A percentile compares a stretch with the other conserved stretches of the same genome.
These are phyloP conservation scores for Berkeleyomyces rouxiae DNA, from an alignment of 2,329 filamentous ascomycete genomes.

Conservation along the genomic window DNA sequence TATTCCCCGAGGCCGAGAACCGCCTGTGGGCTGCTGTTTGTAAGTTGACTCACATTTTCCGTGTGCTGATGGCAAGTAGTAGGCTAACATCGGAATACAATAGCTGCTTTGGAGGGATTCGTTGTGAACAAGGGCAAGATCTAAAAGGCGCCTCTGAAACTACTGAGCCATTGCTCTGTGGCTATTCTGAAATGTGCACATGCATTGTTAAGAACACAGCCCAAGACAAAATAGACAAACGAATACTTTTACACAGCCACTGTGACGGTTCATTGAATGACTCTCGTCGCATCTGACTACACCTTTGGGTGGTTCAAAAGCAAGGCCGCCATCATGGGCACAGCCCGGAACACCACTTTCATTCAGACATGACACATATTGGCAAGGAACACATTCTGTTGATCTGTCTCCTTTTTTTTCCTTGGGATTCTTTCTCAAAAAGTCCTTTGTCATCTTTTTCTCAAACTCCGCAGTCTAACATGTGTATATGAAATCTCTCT, in stretches of 20 bases:
- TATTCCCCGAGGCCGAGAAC: slow-evolving; percentile 91
- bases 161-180: background rate
- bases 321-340: background rate
- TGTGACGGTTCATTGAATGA: too few relatives aligned
- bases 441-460: background rate
- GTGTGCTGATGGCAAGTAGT: background rate
- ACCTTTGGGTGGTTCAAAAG: too few relatives aligned
- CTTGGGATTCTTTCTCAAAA: background rate
- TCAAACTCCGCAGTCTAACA: background rate
- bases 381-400: slow-evolving; percentile 14
- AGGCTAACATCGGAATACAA: slow-evolving; percentile 5
- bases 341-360: background rate
- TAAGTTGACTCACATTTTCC: slow-evolving; percentile 24
- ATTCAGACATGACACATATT: slow-evolving; percentile 1
- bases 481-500: slow-evolving; percentile 37
- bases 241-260: too few relatives aligned
- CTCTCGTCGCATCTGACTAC: too few relatives aligned
- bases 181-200: background rate
- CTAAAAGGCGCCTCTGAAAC: slow-evolving; percentile 16
- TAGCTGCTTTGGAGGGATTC: slow-evolving; percentile 68
- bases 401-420: slow-evolving; percentile 12
- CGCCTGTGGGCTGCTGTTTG: slow-evolving; percentile 76
- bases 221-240: too few relatives aligned
- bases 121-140: slow-evolving; percentile 89
- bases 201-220: too few relatives aligned